A percentile compares a stretch with the other conserved stretches of the same genome.
phyloP scores from a whole-genome alignment of 768 basidiomycete genomes.

The Trametes coccinea region DNA sequence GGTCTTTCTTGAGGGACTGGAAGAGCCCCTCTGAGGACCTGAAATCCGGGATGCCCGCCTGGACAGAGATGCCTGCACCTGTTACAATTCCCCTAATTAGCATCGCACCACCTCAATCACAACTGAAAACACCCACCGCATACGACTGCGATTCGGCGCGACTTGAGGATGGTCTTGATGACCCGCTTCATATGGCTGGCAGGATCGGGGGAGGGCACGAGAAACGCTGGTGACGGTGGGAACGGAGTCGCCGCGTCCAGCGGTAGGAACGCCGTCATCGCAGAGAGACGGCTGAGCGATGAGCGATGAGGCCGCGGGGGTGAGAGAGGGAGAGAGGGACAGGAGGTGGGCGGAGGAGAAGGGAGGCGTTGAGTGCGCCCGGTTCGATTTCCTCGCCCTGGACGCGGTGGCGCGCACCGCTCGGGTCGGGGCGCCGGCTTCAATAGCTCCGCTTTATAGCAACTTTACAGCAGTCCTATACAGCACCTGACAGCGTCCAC shows the following conservation, averaged over 20 bases:
- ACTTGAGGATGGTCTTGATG: constrained; percentile 71
- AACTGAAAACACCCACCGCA: constrained; percentile 57
- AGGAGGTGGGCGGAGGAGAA: constrained; percentile 9
- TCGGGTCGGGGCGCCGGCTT: constrained; percentile 11
- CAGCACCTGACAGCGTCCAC: too few relatives aligned
- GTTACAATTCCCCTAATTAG: constrained; percentile 3
- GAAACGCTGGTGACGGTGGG: constrained; percentile 57
- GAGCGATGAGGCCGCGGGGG: constrained; percentile 12
- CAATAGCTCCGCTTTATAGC: not conserved
- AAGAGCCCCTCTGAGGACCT: constrained; percentile 81
- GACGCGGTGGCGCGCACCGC: constrained; percentile 20
- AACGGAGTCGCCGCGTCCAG: constrained; percentile 49
- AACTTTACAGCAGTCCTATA: not conserved
- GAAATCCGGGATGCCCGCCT: constrained; percentile 90
- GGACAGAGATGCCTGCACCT: constrained; percentile 90
- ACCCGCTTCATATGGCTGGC: constrained; percentile 51
- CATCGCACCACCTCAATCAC: not conserved
- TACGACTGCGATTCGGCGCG: constrained; percentile 81
- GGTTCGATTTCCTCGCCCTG: constrained; percentile 13
- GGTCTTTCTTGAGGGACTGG: constrained; percentile 72
- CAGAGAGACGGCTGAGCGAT: not conserved
- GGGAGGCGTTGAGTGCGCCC: constrained; percentile 16
- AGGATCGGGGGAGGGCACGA: constrained; percentile 48
- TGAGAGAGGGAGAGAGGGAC: not conserved
- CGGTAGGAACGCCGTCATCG: constrained; percentile 68